Evolutionary conservation across 1,284 basidiomycete species (phyloP).

Genomic region (Sphaerobolus stellatus): DNA sequence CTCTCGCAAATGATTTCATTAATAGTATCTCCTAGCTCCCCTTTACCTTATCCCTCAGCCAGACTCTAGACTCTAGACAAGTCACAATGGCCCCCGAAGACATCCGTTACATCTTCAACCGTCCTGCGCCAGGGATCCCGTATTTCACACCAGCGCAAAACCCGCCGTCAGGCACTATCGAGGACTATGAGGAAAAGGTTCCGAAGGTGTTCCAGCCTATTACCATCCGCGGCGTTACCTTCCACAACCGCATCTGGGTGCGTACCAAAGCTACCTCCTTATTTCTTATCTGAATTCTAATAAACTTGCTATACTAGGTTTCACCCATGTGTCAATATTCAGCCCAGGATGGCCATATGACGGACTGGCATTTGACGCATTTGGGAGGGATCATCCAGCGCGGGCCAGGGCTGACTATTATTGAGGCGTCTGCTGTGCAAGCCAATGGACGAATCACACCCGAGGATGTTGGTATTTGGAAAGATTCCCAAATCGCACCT

Average conservation of each 20-base stretch:
- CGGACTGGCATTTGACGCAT: constrained; percentile 55
- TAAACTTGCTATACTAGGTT: constrained; percentile 10
- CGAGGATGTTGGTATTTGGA: constrained; percentile 67
- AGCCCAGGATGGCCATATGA: constrained; percentile 51
- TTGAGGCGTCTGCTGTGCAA: constrained; percentile 62
- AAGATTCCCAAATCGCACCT: constrained; percentile 67
- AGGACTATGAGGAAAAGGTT: constrained; percentile 44
- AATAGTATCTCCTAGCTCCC: too few species aligned
- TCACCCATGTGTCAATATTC: constrained; percentile 68
- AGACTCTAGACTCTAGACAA: too few species aligned
- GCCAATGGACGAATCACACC: constrained; percentile 58
- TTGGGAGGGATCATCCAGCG: constrained; percentile 49
- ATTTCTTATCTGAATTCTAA: not conserved
- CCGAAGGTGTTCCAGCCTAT: constrained; percentile 66
- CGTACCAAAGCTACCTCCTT: constrained; percentile 15
- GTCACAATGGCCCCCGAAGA: not conserved
- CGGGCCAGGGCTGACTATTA: constrained; percentile 51
- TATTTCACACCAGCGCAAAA: constrained; percentile 57
- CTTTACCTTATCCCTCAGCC: too few species aligned
- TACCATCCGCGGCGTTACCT: constrained; percentile 47
- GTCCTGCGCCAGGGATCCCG: constrained; percentile 39
- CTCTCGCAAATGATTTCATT: too few species aligned
- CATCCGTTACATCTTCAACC: constrained; percentile 22
- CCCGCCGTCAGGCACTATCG: constrained; percentile 49
- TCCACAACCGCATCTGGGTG: constrained; percentile 42